Percentiles rank a stretch among this genome's conserved stretches.
Evolutionary conservation across 192 early-diverging fungal genomes (phyloP).

Genomic region (Coemansia sp.): DNA sequence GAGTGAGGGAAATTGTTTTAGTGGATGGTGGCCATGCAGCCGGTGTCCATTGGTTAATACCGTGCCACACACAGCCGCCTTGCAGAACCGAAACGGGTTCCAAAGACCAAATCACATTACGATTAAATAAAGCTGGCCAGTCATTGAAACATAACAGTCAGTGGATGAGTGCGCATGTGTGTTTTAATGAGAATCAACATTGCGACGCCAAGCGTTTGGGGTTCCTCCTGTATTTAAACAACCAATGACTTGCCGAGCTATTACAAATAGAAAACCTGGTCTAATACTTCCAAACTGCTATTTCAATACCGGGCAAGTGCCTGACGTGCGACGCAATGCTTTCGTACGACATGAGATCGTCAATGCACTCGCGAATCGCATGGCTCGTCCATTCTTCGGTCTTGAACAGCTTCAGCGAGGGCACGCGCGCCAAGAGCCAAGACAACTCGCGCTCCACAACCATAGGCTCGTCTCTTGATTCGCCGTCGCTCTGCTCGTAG

Average conservation of each 20-base stretch:
- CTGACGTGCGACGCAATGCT: slow-evolving; percentile 8
- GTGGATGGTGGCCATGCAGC: background rate
- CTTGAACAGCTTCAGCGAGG: slow-evolving; percentile 23
- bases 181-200: no score
- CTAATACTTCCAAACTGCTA: slow-evolving; percentile 30
- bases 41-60: background rate
- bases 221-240: no score
- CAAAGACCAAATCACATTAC: background rate
- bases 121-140: no score
- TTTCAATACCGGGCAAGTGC: slow-evolving; percentile 15
- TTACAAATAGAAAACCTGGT: background rate
- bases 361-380: slow-evolving; percentile 22
- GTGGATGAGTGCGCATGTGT: no score
- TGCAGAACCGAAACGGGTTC: background rate
- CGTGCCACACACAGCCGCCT: background rate
- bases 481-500: background rate
- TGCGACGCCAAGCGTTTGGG: no score
- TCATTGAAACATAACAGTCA: no score
- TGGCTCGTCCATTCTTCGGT: slow-evolving; percentile 28
- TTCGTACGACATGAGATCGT: slow-evolving; percentile 15
- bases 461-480: slow-evolving; percentile 7
- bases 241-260: no score
- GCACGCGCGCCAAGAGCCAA: slow-evolving; percentile 35
- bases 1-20: background rate
- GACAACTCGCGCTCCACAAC: slow-evolving; percentile 31